Evolutionary conservation across 345 rosid genomes (phyloP).

Genomic region (Eucalyptus cladocalyx): DNA sequence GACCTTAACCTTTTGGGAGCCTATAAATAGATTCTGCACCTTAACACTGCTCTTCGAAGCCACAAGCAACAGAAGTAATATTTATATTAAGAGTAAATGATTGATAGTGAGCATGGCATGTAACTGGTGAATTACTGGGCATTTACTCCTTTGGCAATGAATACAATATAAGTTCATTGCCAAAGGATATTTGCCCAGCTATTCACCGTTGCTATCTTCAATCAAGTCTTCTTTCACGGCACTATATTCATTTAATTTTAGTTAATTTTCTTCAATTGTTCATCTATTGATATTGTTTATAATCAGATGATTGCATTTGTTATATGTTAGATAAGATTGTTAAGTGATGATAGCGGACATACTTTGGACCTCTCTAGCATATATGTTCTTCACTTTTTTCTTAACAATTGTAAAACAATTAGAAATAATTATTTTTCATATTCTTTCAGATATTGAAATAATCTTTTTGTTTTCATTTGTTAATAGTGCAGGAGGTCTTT

Average conservation of each 20-base stretch:
- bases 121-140: conserved; percentile 9
- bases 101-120: not conserved
- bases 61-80: not conserved
- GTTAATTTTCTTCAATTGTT: not conserved
- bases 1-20: not conserved
- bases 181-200: conserved; percentile 45
- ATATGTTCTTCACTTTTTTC: not conserved
- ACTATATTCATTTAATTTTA: not conserved
- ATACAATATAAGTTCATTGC: conserved; percentile 6
- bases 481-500: not conserved
- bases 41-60: not conserved
- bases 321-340: not conserved
- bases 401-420: not conserved
- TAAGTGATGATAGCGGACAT: not conserved
- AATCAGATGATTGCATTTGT: not conserved
- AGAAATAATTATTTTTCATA: not conserved
- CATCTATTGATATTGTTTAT: not conserved
- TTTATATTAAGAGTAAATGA: not conserved
- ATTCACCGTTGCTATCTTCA: conserved; percentile 5
- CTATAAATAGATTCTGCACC: not conserved
- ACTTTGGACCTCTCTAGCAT: not conserved
- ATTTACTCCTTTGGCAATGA: conserved; percentile 18
- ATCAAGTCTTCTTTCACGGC: not conserved
- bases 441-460: not conserved
- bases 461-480: not conserved